Evolutionary conservation across 2,329 filamentous ascomycete species (phyloP).

Genomic region (Xylaria sp.): DNA sequence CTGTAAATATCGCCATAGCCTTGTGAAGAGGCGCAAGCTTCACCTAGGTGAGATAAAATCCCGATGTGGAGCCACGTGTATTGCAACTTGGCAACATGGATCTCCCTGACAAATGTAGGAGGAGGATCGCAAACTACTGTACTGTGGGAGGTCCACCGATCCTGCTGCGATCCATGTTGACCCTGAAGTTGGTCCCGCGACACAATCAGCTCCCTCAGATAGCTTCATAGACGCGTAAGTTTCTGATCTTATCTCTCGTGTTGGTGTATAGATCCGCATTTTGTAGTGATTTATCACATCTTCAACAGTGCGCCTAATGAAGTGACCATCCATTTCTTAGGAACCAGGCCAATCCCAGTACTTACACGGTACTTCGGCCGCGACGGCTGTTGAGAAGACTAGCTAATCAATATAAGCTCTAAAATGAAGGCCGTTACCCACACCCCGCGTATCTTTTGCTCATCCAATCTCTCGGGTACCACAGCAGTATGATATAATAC

Average conservation of each 20-base stretch:
- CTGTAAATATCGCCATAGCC: background rate
- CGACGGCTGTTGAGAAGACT: background rate
- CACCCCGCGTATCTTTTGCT: background rate
- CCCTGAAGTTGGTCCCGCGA: background rate
- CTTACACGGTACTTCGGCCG: slow-evolving; percentile 1
- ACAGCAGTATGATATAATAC: background rate
- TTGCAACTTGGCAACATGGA: slow-evolving; percentile 1
- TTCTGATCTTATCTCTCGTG: background rate
- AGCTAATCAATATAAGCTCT: background rate
- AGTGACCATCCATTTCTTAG: background rate
- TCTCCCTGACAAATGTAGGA: background rate
- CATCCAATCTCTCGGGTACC: background rate
- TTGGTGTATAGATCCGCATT: background rate
- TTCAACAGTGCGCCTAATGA: background rate
- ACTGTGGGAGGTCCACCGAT: slow-evolving; percentile 2
- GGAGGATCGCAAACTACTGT: slow-evolving; percentile 10
- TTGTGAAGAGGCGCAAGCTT: background rate
- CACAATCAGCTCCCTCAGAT: background rate
- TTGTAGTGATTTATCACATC: background rate
- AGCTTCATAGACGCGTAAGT: background rate
- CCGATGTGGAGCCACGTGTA: background rate
- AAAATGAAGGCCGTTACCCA: background rate
- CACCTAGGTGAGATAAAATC: slow-evolving; percentile 1
- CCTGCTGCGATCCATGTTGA: background rate
- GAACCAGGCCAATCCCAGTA: background rate